Conservation (phyloP, 1,139 yeast species). For the Blastobotrys illinoisensis region DNA sequence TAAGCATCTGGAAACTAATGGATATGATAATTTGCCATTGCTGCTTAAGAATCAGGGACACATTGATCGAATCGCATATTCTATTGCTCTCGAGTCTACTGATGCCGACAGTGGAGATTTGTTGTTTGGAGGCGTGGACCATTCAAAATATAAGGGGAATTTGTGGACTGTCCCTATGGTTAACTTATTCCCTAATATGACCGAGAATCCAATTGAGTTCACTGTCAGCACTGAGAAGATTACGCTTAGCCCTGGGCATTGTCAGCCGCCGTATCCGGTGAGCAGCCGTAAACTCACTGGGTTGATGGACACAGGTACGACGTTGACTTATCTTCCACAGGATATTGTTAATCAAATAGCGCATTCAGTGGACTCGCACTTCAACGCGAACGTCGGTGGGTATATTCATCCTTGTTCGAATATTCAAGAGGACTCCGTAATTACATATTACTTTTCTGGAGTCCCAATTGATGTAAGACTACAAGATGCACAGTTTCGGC, state of each 20-base stretch:
- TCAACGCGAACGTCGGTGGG: constrained; percentile 30
- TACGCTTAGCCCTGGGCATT: constrained; percentile 5
- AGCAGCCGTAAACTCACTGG: constrained; percentile 21
- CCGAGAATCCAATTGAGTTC: constrained; percentile 14
- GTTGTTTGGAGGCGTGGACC: constrained; percentile 57
- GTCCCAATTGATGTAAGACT: constrained; percentile 16
- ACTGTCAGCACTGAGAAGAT: constrained; percentile 14
- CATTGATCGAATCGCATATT: constrained; percentile 46
- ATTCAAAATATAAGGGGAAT: constrained; percentile 47
- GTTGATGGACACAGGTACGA: constrained; percentile 63
- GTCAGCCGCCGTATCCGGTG: constrained; percentile 6
- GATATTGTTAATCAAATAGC: constrained; percentile 22
- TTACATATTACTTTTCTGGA: constrained; percentile 15
- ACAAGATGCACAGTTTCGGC: constrained; percentile 12
- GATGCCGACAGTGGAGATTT: constrained; percentile 42
- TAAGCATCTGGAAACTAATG: not conserved
- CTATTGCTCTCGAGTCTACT: constrained; percentile 47
- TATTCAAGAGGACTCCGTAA: constrained; percentile 14
- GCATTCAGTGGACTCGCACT: constrained; percentile 21
- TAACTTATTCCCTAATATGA: constrained; percentile 11
- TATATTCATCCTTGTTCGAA: constrained; percentile 22
- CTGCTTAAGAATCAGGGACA: constrained; percentile 44
- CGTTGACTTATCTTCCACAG: constrained; percentile 51
- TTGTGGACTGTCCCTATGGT: constrained; percentile 33
- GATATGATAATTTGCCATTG: constrained; percentile 43